Evolutionary conservation across 331 rosid species (phyloP).

Genomic region (Rhamnella rubrinervis): DNA sequence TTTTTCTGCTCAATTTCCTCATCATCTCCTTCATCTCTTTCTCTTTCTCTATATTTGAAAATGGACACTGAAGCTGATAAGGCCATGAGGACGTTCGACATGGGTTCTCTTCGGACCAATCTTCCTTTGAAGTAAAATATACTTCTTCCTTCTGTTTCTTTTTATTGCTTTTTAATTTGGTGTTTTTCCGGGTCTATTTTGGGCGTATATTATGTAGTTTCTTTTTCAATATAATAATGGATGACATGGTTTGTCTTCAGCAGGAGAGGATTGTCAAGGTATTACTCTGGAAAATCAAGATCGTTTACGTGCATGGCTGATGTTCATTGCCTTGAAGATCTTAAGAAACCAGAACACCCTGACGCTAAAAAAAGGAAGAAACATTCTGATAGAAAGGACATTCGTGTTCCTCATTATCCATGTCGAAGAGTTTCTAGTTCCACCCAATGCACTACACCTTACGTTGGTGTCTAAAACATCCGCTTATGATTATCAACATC

Average conservation of each 20-base stretch:
- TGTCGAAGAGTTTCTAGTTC: slow-evolving; percentile 55
- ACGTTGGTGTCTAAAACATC: slow-evolving; percentile 37
- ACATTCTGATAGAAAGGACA: slow-evolving; percentile 38
- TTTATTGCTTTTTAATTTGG: background rate
- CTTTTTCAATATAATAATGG: background rate
- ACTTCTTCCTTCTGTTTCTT: background rate
- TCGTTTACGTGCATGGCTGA: slow-evolving; percentile 79
- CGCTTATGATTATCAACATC: too few relatives aligned
- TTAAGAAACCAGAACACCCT: slow-evolving; percentile 62
- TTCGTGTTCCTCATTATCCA: slow-evolving; percentile 38
- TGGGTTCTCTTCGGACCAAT: slow-evolving; percentile 58
- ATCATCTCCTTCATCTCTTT: background rate
- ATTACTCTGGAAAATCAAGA: slow-evolving; percentile 73
- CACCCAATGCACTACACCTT: slow-evolving; percentile 43
- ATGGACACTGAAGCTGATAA: slow-evolving; percentile 50
- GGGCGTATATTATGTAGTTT: background rate
- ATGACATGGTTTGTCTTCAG: slow-evolving; percentile 6
- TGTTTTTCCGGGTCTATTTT: background rate
- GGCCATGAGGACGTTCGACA: slow-evolving; percentile 42
- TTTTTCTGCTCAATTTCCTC: background rate
- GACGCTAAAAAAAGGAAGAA: slow-evolving; percentile 74
- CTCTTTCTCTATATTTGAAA: background rate
- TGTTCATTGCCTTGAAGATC: slow-evolving; percentile 55
- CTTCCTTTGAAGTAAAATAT: slow-evolving; percentile 62
- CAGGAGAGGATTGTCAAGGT: slow-evolving; percentile 73